Evolutionary conservation across 306 rosid species (phyloP), one percentile per base, ranked within the genome.

Genomic region (Trifolium dubium): DNA sequence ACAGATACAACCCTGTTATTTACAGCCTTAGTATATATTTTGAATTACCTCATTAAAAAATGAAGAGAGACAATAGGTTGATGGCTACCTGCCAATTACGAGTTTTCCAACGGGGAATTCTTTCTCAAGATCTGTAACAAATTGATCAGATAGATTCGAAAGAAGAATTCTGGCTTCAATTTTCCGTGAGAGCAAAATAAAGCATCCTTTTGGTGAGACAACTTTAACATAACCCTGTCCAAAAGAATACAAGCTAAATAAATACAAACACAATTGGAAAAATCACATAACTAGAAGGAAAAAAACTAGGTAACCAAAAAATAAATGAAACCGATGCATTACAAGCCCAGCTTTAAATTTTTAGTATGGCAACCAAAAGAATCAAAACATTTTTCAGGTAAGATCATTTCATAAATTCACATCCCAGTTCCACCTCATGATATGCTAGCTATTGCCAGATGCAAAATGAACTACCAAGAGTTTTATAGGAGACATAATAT

Each of bases 21-120:
- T 37, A 53, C 59, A 53, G 31, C 71, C 81, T 86, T 62, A 86
- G 77, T 80, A 53, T 18, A 82, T 56, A 39, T 60, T 58, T 30
- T 53, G 67, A 56, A 29, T 29, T 39, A 80, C 77, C 41, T 59
- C 49, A 18, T 51, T 74, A 75, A 61, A 61, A 59, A 67, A 53
- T 64, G 31, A 3, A 76, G 39, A 14, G 50, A 58, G 59, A 71
- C 11, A 47, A 70, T 5, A 66, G 74, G 15, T 30, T 56, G 55
- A 63, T 44, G 71, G 58, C 79, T 82, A 84, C 98, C 89, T 89
- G 76, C 98, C 98, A 66, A 34, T 74, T 74, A 94, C 85, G 72
- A 91, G 97, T 78, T 86, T 94, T 71, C 99, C 97, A 69, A 87
- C 65, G 10, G 99, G 95, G 72, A 87, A 94, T 43, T 91, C 93